phyloP scores from a whole-genome alignment of 1,284 basidiomycete species.

The Leccinum colubrinum region DNA sequence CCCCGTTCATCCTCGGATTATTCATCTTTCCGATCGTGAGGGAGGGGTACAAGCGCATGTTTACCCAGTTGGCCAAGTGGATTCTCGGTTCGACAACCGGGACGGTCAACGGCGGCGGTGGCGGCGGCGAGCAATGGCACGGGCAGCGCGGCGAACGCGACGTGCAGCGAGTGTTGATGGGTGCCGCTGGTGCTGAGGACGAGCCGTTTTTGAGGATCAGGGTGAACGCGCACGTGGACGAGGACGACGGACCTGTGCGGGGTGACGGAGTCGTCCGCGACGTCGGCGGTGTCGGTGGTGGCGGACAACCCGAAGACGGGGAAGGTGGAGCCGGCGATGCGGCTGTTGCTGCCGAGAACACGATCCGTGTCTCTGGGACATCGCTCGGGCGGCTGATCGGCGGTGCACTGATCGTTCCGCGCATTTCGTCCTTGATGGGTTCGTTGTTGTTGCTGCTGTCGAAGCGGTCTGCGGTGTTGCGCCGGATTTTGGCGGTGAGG shows the following conservation, averaged over 20 bases:
- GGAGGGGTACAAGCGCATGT: constrained; percentile 43
- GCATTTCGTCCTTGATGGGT: constrained; percentile 65
- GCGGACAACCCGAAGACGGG: not conserved
- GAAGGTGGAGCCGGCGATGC: constrained; percentile 18
- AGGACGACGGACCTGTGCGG: constrained; percentile 17
- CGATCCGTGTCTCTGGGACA: constrained; percentile 53
- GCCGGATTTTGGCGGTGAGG: constrained; percentile 53
- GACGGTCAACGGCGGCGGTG: constrained; percentile 1
- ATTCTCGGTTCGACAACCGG: constrained; percentile 41
- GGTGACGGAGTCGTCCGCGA: not conserved
- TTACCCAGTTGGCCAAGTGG: constrained; percentile 43
- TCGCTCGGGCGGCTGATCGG: constrained; percentile 63
- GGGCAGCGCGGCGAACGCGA: constrained; percentile 19
- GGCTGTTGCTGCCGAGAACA: constrained; percentile 48
- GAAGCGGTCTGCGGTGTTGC: constrained; percentile 44
- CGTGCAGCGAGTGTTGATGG: constrained; percentile 32
- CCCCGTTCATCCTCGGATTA: constrained; percentile 52
- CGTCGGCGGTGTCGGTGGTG: constrained; percentile 6
- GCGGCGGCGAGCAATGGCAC: constrained; percentile 8
- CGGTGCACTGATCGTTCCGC: constrained; percentile 63
- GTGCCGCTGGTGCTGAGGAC: constrained; percentile 38
- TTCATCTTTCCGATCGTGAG: constrained; percentile 52
- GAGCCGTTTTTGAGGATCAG: constrained; percentile 49
- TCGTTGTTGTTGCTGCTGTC: constrained; percentile 55
- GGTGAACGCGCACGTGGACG: constrained; percentile 36